These are phyloP conservation scores for Rhynchosporium agropyri DNA, from an alignment of 2,329 filamentous ascomycete genomes.

Conservation along the genomic window DNA sequence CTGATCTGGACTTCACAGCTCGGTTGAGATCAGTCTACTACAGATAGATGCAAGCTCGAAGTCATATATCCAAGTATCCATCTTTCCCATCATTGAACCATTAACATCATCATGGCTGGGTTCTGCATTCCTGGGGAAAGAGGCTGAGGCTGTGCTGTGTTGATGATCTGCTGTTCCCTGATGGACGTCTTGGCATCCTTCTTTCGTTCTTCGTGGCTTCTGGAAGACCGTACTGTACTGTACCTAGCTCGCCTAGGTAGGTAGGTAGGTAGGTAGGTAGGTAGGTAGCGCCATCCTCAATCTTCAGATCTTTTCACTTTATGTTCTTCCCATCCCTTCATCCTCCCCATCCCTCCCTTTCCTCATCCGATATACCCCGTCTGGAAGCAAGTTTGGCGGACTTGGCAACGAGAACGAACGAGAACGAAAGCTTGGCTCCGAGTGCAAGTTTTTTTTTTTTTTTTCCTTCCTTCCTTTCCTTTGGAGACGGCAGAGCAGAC, in stretches of 20 bases:
- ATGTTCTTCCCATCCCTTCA: neutral
- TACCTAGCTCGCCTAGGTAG: no score
- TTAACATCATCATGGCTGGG: slow-evolving; percentile 8
- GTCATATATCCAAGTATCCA: neutral
- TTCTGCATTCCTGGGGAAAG: slow-evolving; percentile 4
- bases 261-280: no score
- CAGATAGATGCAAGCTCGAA: neutral
- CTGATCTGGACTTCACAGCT: neutral
- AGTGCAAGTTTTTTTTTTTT: neutral
- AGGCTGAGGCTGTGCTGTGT: neutral
- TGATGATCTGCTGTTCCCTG: neutral
- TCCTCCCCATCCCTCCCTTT: neutral
- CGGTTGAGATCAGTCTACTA: slow-evolving; percentile 1
- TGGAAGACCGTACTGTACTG: neutral
- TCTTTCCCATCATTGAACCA: neutral
- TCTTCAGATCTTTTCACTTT: neutral
- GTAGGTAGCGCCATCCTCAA: neutral
- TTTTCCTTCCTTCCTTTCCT: neutral
- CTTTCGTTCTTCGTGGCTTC: slow-evolving; percentile 9
- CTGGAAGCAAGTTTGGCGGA: neutral
- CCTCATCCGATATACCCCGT: neutral
- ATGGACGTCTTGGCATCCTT: neutral
- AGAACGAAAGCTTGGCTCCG: no score
- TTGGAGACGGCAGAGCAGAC: neutral
- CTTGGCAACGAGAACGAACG: neutral